These are phyloP conservation scores for Phylloporus sp. DNA, from an alignment of 1,284 basidiomycete species.

Conservation along the genomic window DNA sequence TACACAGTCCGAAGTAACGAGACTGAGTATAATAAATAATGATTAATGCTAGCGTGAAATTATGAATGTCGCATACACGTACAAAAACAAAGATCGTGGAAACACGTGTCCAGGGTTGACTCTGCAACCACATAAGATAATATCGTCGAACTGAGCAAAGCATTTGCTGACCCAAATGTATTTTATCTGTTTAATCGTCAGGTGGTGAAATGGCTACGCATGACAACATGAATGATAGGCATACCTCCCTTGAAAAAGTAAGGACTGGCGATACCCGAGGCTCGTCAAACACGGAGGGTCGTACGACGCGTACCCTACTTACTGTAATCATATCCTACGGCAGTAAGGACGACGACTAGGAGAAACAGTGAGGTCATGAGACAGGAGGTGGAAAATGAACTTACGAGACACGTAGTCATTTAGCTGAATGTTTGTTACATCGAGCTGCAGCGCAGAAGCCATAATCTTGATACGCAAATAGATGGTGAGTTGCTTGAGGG, in stretches of 20 bases:
- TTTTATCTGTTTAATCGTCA: not conserved
- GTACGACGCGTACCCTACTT: not conserved
- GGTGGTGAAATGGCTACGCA: no score
- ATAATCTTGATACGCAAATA: not conserved
- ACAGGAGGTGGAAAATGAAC: not conserved
- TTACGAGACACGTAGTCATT: not conserved
- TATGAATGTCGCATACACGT: no score
- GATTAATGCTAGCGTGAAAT: no score
- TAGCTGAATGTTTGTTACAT: not conserved
- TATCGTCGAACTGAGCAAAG: no score
- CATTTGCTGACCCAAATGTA: conserved; percentile 1
- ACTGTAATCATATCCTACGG: conserved; percentile 1
- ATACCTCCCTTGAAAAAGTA: conserved; percentile 1
- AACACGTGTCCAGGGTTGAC: not conserved
- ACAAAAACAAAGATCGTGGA: no score
- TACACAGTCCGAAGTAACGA: conserved; percentile 3
- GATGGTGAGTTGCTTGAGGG: no score
- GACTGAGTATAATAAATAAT: no score
- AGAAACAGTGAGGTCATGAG: not conserved
- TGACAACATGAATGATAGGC: no score
- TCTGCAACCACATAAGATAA: not conserved
- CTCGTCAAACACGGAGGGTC: not conserved
- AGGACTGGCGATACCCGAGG: not conserved
- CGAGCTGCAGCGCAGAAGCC: not conserved
- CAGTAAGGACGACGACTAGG: not conserved